A percentile compares a stretch with the other conserved stretches of the same genome.
Conservation (phyloP, 192 early-diverging fungal species). For the Entomortierella parvispora region DNA sequence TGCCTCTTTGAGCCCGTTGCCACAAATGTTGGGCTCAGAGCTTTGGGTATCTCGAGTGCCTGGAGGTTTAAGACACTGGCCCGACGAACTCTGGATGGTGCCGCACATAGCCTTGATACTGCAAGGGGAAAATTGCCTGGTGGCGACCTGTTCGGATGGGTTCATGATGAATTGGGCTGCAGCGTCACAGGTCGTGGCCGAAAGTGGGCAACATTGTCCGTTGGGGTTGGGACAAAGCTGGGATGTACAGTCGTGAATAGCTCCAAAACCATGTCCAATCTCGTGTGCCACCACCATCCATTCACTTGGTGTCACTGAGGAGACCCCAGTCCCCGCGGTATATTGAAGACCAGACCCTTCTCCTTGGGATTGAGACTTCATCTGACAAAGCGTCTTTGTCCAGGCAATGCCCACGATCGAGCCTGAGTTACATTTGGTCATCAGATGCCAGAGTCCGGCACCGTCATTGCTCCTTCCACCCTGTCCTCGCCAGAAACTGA, state of each 20-base stretch:
- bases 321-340: conserved; percentile 88
- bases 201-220: conserved; percentile 75
- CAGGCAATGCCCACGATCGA: conserved; percentile 89
- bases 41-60: conserved; percentile 34
- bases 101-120: conserved; percentile 47
- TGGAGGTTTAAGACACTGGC: conserved; percentile 43
- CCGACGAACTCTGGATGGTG: conserved; percentile 33
- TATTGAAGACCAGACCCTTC: conserved; percentile 52
- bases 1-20: conserved; percentile 90
- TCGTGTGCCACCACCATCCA: conserved; percentile 99
- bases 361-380: conserved; percentile 29
- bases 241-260: conserved; percentile 87
- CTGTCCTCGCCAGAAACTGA: conserved; percentile 84
- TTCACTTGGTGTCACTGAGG: conserved; percentile 82
- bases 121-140: conserved; percentile 69
- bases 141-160: conserved; percentile 70
- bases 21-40: conserved; percentile 77
- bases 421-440: conserved; percentile 85
- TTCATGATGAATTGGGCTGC: conserved; percentile 78
- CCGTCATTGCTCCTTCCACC: conserved; percentile 66
- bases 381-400: conserved; percentile 78
- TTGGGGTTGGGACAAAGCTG: conserved; percentile 63
- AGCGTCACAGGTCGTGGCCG: conserved; percentile 72
- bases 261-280: conserved; percentile 92
- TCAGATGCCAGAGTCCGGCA: conserved; percentile 90